Evolutionary conservation across 345 rosid genomes (phyloP).

Genomic region (Citrus cavaleriei): DNA sequence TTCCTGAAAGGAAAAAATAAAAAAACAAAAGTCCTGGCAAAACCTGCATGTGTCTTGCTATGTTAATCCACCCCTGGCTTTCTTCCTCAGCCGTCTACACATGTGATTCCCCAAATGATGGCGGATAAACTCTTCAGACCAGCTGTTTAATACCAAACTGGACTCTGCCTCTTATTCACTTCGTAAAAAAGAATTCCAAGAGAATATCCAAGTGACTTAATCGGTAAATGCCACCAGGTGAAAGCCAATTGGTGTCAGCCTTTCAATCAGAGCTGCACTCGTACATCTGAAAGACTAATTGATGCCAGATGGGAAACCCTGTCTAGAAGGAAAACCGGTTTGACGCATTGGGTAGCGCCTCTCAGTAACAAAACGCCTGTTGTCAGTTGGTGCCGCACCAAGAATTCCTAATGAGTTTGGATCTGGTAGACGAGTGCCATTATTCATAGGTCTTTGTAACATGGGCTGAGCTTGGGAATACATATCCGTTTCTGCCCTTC

Average conservation of each 20-base stretch:
- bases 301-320: conserved; percentile 49
- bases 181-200: conserved; percentile 36
- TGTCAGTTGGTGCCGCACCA: conserved; percentile 86
- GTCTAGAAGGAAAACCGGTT: conserved; percentile 61
- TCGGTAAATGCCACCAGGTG: conserved; percentile 13
- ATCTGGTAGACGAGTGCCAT: conserved; percentile 42
- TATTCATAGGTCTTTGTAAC: conserved; percentile 36
- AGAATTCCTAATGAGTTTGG: conserved; percentile 89
- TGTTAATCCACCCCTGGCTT: conserved; percentile 21
- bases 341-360: conserved; percentile 60
- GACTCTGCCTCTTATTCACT: conserved; percentile 26
- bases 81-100: conserved; percentile 19
- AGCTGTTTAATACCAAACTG: conserved; percentile 13
- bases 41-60: conserved; percentile 27
- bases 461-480: conserved; percentile 42
- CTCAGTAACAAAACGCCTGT: conserved; percentile 39
- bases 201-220: conserved; percentile 22
- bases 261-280: conserved; percentile 18
- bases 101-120: conserved; percentile 14
- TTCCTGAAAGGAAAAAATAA: conserved; percentile 14
- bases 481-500: conserved; percentile 59
- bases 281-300: conserved; percentile 15
- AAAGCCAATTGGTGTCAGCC: conserved; percentile 17
- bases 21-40: conserved; percentile 21
- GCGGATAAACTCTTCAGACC: conserved; percentile 16